Conservation (phyloP, 1,139 yeast genomes). For the Magnusiomyces paraingens region DNA sequence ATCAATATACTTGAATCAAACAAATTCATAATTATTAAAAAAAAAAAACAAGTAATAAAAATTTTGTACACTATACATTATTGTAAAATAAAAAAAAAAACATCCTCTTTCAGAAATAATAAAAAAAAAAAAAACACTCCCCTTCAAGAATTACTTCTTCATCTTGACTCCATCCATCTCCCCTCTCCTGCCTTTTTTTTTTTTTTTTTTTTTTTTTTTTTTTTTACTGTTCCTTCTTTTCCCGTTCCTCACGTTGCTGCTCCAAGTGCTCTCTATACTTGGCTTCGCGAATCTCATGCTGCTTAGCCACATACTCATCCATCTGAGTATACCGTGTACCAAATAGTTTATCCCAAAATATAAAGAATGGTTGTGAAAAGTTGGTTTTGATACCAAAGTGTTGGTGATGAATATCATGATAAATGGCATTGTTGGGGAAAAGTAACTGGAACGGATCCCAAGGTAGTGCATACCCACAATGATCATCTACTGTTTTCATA, state of each 20-base stretch:
- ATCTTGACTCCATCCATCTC: no score
- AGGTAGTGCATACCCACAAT: constrained; percentile 92
- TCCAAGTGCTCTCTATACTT: constrained; percentile 17
- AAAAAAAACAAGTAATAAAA: no score
- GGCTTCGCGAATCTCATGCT: constrained; percentile 28
- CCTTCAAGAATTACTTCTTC: no score
- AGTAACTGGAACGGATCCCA: constrained; percentile 80
- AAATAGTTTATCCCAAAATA: constrained; percentile 76
- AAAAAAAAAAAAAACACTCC: no score
- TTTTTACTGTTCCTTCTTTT: not conserved
- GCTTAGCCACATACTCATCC: constrained; percentile 30
- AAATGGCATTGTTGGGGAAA: constrained; percentile 92
- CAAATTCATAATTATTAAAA: no score
- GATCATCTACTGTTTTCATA: constrained; percentile 94
- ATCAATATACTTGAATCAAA: no score
- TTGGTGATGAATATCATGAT: constrained; percentile 97
- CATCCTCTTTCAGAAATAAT: no score
- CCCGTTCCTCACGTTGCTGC: not conserved
- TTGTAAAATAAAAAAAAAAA: no score
- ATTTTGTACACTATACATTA: no score
- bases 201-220: no score
- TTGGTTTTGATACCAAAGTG: constrained; percentile 90
- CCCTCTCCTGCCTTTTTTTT: no score
- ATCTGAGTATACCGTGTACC: constrained; percentile 63
- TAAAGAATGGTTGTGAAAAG: constrained; percentile 95